Evolutionary conservation across 495 filamentous ascomycete species (phyloP), one percentile per base, ranked within the genome.

Genomic region (Apiosordaria backusii): DNA sequence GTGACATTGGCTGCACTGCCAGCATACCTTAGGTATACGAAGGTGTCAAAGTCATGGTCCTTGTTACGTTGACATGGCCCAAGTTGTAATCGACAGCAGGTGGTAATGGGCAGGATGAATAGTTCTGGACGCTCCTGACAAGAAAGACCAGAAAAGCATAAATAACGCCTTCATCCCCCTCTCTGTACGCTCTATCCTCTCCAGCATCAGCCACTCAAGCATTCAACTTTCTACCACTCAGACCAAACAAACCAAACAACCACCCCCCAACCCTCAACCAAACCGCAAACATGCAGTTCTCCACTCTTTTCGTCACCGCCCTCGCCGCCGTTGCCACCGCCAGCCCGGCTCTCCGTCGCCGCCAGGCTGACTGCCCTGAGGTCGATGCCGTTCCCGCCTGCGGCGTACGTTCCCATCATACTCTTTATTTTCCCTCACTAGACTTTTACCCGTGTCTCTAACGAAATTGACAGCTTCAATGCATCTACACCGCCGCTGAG

Each of bases 231-330:
- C 22, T 13, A 23, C 60, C 15, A 9, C 25, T 24, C n/a, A 18
- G 53, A n/a, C 21, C 26, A 27, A 15, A 22, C 15, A 29, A 21
- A 65, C 22, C 13, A 19, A 7, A 55, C 22, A 21, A 0, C 52
- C 54, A 29, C 22, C 25, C 7, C 13, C 57, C 40, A 65, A 24
- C 53, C 29, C 7, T 9, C 10, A 15, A 53, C 18, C 65, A 59
- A 57, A 62, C 50, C 15, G 29, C 54, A 29, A 67, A 59, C 9
- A 67, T 67, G 65, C 65, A 60, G 5, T 58, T 67, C 60, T 58
- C 65, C n/a, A 67, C 60, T 24, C 26, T 63, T 54, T 9, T 60
- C 60, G 23, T 67, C 19, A 16, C 40, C 18, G 29, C 65, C 40
- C 65, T 67, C 24, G 65, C 60, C 9, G 65, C 60, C 23, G 53